A percentile compares a stretch with the other conserved stretches of the same genome.
phyloP scores from a whole-genome alignment of 179 eudicot genomes.

The Patellifolia procumbens region DNA sequence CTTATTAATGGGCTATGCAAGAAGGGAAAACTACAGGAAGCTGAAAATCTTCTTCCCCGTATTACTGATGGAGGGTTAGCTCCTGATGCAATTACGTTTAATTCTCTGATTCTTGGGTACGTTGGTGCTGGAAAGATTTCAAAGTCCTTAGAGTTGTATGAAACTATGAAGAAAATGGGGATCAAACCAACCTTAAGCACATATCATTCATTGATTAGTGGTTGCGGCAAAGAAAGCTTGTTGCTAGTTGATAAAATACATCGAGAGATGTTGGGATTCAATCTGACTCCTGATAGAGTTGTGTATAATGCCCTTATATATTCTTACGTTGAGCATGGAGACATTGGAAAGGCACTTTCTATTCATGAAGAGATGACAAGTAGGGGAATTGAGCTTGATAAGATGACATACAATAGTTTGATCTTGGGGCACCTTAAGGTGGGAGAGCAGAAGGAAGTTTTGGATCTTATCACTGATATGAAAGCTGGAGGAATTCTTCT shows the following conservation, averaged over 20 bases:
- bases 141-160: constrained; percentile 59
- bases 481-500: constrained; percentile 51
- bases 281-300: constrained; percentile 56
- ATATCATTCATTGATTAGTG: constrained; percentile 57
- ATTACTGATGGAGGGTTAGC: constrained; percentile 48
- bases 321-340: constrained; percentile 55
- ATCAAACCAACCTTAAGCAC: constrained; percentile 68
- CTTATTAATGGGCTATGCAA: constrained; percentile 69
- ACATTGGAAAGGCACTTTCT: constrained; percentile 44
- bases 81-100: constrained; percentile 71
- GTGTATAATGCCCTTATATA: constrained; percentile 62
- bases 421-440: constrained; percentile 51
- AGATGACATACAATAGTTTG: constrained; percentile 68
- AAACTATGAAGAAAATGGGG: constrained; percentile 51
- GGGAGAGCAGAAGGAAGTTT: constrained; percentile 45
- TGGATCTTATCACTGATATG: constrained; percentile 59
- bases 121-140: constrained; percentile 39
- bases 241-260: constrained; percentile 46
- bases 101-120: constrained; percentile 62
- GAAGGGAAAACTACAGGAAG: constrained; percentile 62
- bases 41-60: constrained; percentile 49
- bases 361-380: constrained; percentile 54
- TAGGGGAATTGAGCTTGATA: constrained; percentile 51
- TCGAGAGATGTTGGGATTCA: constrained; percentile 55
- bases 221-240: constrained; percentile 38